phyloP scores from a whole-genome alignment of 1,139 yeast species.

The Diutina rugosa region DNA sequence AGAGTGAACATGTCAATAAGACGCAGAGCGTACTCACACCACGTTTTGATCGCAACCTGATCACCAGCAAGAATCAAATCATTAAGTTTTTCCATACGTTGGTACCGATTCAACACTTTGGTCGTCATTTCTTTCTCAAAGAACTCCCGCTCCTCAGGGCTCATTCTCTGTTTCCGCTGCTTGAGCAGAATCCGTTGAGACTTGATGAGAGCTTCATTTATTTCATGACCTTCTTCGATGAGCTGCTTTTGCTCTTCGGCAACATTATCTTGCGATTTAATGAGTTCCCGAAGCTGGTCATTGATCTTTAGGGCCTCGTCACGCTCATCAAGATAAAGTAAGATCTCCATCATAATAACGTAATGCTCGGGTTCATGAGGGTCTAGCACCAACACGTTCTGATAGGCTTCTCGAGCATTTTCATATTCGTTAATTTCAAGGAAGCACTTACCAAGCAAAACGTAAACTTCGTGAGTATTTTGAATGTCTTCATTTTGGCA shows the following conservation, averaged over 20 bases:
- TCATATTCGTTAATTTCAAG: conserved; percentile 59
- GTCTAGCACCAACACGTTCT: conserved; percentile 40
- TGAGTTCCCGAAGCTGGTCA: conserved; percentile 4
- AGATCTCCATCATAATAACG: conserved; percentile 71
- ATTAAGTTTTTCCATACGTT: conserved; percentile 46
- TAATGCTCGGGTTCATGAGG: conserved; percentile 62
- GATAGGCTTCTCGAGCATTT: conserved; percentile 58
- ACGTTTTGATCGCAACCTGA: conserved; percentile 51
- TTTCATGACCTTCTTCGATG: conserved; percentile 4
- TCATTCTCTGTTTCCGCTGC: conserved; percentile 15
- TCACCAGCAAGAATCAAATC: conserved; percentile 43
- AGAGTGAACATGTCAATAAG: conserved; percentile 71
- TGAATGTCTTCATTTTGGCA: conserved; percentile 15
- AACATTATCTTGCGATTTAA: conserved; percentile 5
- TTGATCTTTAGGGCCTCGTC: conserved; percentile 32
- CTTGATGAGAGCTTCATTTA: conserved; percentile 13
- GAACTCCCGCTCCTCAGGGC: conserved; percentile 44
- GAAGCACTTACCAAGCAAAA: conserved; percentile 65
- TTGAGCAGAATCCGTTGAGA: conserved; percentile 9
- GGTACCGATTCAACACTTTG: conserved; percentile 52
- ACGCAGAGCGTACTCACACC: conserved; percentile 80
- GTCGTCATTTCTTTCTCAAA: conserved; percentile 46
- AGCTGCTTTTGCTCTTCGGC: background rate
- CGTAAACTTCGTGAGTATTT: conserved; percentile 30
- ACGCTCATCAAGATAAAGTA: conserved; percentile 56